Evolutionary conservation across 371 early-diverging fungal species (phyloP).

Genomic region (Parasitella parasitica): DNA sequence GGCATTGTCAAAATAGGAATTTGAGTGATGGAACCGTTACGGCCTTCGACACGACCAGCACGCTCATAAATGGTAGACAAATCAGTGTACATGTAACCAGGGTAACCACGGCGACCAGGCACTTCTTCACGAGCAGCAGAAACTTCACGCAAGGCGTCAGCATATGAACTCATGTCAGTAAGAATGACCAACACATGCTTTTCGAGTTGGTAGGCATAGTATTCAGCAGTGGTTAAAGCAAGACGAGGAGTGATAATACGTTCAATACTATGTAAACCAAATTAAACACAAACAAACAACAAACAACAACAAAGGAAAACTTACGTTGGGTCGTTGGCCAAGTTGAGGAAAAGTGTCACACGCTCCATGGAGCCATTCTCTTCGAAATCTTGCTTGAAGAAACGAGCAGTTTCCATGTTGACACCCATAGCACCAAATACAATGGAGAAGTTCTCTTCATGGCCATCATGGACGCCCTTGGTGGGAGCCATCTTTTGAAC

Average conservation of each 20-base stretch:
- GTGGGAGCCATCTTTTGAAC: constrained; percentile 83
- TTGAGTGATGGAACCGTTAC: constrained; percentile 99
- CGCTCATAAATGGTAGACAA: constrained; percentile 99
- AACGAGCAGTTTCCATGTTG: constrained; percentile 99
- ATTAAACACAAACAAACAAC: constrained; percentile 5
- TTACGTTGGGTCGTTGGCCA: constrained; percentile 99
- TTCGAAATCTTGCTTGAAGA: constrained; percentile 99
- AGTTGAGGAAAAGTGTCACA: constrained; percentile 98
- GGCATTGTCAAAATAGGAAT: constrained; percentile 99
- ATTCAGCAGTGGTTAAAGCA: constrained; percentile 99
- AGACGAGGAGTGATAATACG: constrained; percentile 99
- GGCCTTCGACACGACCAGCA: constrained; percentile 99
- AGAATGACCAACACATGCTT: constrained; percentile 99
- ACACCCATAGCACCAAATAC: constrained; percentile 99
- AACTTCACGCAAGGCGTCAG: constrained; percentile 99
- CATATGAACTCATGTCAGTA: constrained; percentile 99
- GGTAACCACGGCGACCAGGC: constrained; percentile 99
- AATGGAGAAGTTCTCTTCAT: constrained; percentile 99
- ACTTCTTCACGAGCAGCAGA: constrained; percentile 99
- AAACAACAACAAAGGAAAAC: constrained; percentile 24
- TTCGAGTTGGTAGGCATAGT: constrained; percentile 99
- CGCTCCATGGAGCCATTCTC: constrained; percentile 99
- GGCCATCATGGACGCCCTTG: constrained; percentile 97
- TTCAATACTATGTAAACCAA: constrained; percentile 75
- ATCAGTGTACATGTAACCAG: constrained; percentile 99